phyloP scores from a whole-genome alignment of 768 basidiomycete species.

The Pisolithus sp. region DNA sequence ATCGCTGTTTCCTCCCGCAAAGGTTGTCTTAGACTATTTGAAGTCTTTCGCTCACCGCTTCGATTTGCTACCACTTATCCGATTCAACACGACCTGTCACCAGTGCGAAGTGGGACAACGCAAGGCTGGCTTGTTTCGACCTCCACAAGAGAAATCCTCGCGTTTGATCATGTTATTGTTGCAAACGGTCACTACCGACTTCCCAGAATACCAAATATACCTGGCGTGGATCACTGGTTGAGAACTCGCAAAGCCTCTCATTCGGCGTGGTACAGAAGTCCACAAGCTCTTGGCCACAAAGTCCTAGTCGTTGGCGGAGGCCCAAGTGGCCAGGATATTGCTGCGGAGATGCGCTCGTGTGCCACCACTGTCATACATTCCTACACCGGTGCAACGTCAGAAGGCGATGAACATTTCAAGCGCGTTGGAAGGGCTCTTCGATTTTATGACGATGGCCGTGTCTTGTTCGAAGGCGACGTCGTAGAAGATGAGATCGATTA shows the following conservation, averaged over 20 bases:
- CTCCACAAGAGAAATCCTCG: conserved; percentile 28
- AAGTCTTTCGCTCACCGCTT: conserved; percentile 59
- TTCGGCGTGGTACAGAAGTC: conserved; percentile 62
- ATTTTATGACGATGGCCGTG: conserved; percentile 39
- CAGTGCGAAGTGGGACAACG: conserved; percentile 34
- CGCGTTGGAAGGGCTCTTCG: conserved; percentile 36
- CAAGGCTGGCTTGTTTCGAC: conserved; percentile 47
- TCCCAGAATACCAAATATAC: conserved; percentile 55
- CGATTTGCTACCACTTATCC: conserved; percentile 53
- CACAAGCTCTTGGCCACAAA: conserved; percentile 31
- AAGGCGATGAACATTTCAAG: conserved; percentile 32
- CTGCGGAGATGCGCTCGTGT: conserved; percentile 45
- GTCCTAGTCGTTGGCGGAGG: conserved; percentile 47
- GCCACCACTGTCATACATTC: conserved; percentile 53
- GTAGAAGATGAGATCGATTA: conserved; percentile 49
- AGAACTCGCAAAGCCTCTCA: conserved; percentile 48
- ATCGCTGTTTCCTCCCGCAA: conserved; percentile 58
- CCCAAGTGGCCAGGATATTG: conserved; percentile 67
- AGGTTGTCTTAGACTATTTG: conserved; percentile 62
- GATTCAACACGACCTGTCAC: conserved; percentile 54
- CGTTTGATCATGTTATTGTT: conserved; percentile 63
- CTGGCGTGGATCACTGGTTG: conserved; percentile 59
- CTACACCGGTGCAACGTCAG: conserved; percentile 29
- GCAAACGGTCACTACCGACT: conserved; percentile 71
- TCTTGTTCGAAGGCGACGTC: conserved; percentile 55